Evolutionary conservation across 192 early-diverging fungal genomes (phyloP).

Genomic region (Coemansia sp.): DNA sequence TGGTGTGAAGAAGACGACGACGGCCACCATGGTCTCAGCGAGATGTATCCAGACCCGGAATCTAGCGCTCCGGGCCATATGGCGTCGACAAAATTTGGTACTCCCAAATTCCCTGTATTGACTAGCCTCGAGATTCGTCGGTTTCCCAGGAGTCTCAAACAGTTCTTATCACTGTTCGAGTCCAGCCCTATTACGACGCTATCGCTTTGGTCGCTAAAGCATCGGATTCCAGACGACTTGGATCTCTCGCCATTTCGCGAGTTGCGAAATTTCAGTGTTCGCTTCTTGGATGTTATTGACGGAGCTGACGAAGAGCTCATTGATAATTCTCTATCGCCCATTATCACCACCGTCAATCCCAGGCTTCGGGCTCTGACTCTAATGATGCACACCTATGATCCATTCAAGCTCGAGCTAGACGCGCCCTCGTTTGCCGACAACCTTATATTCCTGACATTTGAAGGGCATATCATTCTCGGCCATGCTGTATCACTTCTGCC

Average conservation of each 20-base stretch:
- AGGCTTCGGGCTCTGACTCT: conserved; percentile 10
- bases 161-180: conserved; percentile 13
- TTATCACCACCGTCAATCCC: not conserved
- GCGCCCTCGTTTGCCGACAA: not conserved
- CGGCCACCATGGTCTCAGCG: conserved; percentile 5
- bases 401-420: not conserved
- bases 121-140: conserved; percentile 14
- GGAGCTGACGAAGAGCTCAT: not conserved
- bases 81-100: not conserved
- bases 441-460: too few relatives aligned
- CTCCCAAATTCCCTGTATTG: not conserved
- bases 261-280: conserved; percentile 13
- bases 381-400: not conserved
- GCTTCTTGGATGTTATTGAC: not conserved
- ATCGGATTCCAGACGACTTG: not conserved
- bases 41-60: not conserved
- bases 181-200: conserved; percentile 11
- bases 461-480: too few relatives aligned
- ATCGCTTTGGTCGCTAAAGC: conserved; percentile 14
- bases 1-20: not conserved
- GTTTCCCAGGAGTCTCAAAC: conserved; percentile 9
- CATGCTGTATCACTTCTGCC: too few relatives aligned
- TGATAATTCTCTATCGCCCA: not conserved
- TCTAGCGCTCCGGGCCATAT: not conserved
- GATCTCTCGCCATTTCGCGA: conserved; percentile 5